A percentile compares a stretch with the other conserved stretches of the same genome.
These are phyloP conservation scores for Globisporangium apiculatum DNA, from an alignment of 352 stramenopile species.

Conservation along the genomic window DNA sequence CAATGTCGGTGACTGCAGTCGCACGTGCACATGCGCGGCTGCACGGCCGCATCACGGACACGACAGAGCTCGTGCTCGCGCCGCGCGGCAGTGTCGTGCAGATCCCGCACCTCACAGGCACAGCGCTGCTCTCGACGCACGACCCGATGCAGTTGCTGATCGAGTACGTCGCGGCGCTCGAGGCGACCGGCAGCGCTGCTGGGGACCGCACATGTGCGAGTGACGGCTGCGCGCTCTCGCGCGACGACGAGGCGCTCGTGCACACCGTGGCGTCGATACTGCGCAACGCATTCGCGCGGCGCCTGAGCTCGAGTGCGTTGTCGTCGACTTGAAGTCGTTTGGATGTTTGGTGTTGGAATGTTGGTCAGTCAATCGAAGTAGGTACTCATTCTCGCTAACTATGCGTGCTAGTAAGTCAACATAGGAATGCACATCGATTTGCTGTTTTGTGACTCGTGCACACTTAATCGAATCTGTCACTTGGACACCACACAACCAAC, in stretches of 20 bases:
- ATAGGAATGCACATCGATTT: not conserved
- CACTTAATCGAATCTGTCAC: not conserved
- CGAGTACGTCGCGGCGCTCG: constrained; percentile 9
- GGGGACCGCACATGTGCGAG: not conserved
- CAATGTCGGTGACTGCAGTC: constrained; percentile 17
- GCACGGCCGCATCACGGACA: constrained; percentile 3
- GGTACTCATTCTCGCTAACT: too few species aligned
- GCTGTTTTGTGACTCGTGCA: not conserved
- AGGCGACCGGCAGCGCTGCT: not conserved
- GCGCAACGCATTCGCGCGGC: too few species aligned
- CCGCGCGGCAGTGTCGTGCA: constrained; percentile 9
- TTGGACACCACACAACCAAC: not conserved
- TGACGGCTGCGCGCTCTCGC: not conserved
- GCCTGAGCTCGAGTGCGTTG: not conserved
- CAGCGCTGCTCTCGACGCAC: constrained; percentile 5
- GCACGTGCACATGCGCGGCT: constrained; percentile 16
- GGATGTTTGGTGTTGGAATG: too few species aligned
- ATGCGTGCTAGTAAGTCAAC: too few species aligned
- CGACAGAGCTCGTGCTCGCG: constrained; percentile 6
- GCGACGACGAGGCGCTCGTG: constrained; percentile 8
- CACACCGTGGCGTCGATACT: not conserved
- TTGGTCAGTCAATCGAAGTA: too few species aligned
- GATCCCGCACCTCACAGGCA: constrained; percentile 10
- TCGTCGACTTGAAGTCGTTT: too few species aligned
- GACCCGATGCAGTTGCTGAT: constrained; percentile 9